These are phyloP conservation scores for Sporothrix dimorphospora DNA, from an alignment of 2,329 filamentous ascomycete species.

Conservation along the genomic window DNA sequence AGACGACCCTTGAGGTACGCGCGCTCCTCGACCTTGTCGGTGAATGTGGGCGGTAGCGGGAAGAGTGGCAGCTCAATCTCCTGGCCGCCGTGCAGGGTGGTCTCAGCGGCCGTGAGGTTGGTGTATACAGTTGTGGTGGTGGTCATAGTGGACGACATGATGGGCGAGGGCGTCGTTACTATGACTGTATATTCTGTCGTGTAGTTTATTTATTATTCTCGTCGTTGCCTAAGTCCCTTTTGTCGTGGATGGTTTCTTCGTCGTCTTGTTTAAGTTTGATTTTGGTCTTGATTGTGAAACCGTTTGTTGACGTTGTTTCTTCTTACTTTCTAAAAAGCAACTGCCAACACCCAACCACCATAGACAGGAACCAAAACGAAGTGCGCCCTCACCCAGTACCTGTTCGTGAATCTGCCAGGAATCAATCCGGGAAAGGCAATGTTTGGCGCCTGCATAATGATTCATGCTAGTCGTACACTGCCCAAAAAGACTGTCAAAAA, in stretches of 20 bases:
- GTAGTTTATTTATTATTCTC: no score
- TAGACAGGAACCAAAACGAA: no score
- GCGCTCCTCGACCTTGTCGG: constrained; percentile 45
- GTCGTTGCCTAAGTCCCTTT: no score
- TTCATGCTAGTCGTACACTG: neutral
- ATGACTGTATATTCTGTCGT: no score
- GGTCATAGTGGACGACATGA: neutral
- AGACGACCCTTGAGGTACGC: constrained; percentile 57
- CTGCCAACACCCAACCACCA: neutral
- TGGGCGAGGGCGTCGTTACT: no score
- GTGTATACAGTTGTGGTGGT: neutral
- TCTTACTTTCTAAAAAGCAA: neutral
- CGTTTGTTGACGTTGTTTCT: neutral
- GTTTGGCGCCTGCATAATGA: neutral
- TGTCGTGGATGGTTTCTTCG: no score
- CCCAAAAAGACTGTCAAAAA: neutral
- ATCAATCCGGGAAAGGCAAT: neutral
- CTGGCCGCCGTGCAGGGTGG: neutral
- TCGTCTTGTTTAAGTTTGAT: neutral
- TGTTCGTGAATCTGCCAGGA: neutral
- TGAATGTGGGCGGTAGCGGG: constrained; percentile 27
- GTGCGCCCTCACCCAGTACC: neutral
- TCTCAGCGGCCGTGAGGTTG: neutral
- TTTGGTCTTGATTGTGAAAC: neutral
- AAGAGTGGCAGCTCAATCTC: constrained; percentile 21